A percentile compares a stretch with the other conserved stretches of the same genome.
phyloP scores from a whole-genome alignment of 2,329 filamentous ascomycete species.

The Chaetomiaceae sp. region DNA sequence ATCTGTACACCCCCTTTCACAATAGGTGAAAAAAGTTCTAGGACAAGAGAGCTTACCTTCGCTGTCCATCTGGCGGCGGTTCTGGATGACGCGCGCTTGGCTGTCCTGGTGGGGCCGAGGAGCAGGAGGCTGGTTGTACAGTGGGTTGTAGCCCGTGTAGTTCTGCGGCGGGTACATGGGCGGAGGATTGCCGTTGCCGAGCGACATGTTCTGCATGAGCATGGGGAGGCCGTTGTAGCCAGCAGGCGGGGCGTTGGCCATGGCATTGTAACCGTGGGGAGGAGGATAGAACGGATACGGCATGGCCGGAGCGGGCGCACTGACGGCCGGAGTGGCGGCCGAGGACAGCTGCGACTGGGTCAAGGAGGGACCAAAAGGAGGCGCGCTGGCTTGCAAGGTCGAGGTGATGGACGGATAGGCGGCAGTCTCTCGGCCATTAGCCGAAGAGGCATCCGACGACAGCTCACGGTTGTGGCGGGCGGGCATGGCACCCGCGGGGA shows the following conservation, averaged over 20 bases:
- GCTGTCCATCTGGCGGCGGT: slow-evolving; percentile 68
- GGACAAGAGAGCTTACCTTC: slow-evolving; percentile 49
- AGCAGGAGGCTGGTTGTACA: slow-evolving; percentile 34
- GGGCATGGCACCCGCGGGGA: slow-evolving; percentile 61
- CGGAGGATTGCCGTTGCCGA: slow-evolving; percentile 38
- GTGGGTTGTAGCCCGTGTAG: slow-evolving; percentile 52
- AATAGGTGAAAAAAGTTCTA: not conserved
- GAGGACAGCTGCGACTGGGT: slow-evolving; percentile 34
- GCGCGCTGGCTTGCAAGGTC: slow-evolving; percentile 71
- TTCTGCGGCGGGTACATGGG: slow-evolving; percentile 52
- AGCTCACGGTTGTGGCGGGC: slow-evolving; percentile 71
- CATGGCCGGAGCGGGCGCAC: slow-evolving; percentile 26
- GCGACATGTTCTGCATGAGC: slow-evolving; percentile 62
- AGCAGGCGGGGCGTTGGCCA: slow-evolving; percentile 26
- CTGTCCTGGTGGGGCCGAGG: slow-evolving; percentile 61
- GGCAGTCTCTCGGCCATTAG: slow-evolving; percentile 40
- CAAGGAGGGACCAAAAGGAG: slow-evolving; percentile 68
- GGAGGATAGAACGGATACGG: slow-evolving; percentile 26
- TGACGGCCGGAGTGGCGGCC: slow-evolving; percentile 27
- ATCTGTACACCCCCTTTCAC: not conserved
- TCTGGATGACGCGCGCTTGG: slow-evolving; percentile 70
- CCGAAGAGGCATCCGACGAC: slow-evolving; percentile 44
- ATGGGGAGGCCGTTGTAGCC: slow-evolving; percentile 50
- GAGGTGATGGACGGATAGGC: slow-evolving; percentile 61
- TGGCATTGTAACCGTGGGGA: slow-evolving; percentile 31